A percentile compares a stretch with the other conserved stretches of the same genome.
Conservation (phyloP, 208 protist species). For the Acanthamoeba sp. region DNA sequence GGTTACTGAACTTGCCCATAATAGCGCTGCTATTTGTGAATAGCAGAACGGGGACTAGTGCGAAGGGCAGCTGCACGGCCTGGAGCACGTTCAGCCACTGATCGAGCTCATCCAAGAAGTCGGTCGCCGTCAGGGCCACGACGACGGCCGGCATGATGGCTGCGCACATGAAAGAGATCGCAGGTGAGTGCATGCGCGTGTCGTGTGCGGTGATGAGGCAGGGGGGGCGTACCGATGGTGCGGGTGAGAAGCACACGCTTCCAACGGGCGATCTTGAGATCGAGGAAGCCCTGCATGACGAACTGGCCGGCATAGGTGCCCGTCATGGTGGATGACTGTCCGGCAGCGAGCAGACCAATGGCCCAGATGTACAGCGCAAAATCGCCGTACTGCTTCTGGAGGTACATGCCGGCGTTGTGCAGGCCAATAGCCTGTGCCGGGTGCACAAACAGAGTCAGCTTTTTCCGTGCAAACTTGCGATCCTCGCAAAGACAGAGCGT, state of each 20-base stretch:
- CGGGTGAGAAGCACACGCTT: slow-evolving; percentile 84
- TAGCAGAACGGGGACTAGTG: slow-evolving; percentile 83
- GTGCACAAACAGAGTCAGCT: no score
- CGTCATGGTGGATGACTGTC: slow-evolving; percentile 86
- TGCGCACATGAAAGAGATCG: slow-evolving; percentile 63
- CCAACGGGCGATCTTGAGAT: slow-evolving; percentile 87
- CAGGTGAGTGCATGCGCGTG: neutral
- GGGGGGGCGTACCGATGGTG: neutral
- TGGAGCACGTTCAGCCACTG: slow-evolving; percentile 87
- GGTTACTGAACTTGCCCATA: slow-evolving; percentile 77
- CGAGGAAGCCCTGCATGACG: slow-evolving; percentile 89
- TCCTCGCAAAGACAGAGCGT: neutral
- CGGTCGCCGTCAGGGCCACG: slow-evolving; percentile 76
- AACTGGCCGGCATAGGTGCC: slow-evolving; percentile 91
- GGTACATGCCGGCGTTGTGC: slow-evolving; percentile 80
- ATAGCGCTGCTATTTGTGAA: slow-evolving; percentile 72
- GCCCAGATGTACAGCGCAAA: slow-evolving; percentile 88
- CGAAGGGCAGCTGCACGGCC: slow-evolving; percentile 88
- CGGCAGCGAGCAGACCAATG: slow-evolving; percentile 79
- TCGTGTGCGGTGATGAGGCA: neutral
- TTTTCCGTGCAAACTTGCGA: no score
- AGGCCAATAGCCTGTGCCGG: slow-evolving; percentile 84
- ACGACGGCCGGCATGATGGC: slow-evolving; percentile 89
- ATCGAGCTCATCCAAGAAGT: slow-evolving; percentile 79
- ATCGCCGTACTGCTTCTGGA: slow-evolving; percentile 83